Evolutionary conservation across 2,329 filamentous ascomycete genomes (phyloP), one percentile per base, ranked within the genome.

Genomic region (Macrophomina tecta): DNA sequence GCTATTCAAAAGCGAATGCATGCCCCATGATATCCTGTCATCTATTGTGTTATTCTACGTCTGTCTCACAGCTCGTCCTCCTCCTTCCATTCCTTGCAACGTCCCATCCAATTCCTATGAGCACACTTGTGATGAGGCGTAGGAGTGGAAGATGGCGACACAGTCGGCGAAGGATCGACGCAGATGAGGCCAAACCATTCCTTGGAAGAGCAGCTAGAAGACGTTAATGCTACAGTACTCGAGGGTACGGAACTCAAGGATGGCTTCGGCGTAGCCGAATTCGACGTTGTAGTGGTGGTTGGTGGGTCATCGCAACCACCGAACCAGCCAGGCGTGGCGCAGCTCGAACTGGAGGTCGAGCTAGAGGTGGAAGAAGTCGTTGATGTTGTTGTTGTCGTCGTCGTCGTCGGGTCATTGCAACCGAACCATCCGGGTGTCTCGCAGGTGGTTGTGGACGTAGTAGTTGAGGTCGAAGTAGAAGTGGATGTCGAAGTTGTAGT

Each of bases 401-500:
- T 78, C 46, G 76, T 79, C 61, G 81, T 76, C 72, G 80, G 76
- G 72, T 86, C 88, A 34, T 88, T 86, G 76, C 87, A 90, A 14
- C 88, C 88, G 72, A 90, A 90, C 85, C 88, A 90, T 2, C 88
- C 88, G 2, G 87, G 87, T 1, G 78, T 80, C 64, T 80, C n/a
- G 82, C 86, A 67, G 75, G 80, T 84, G 0, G 74, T 75, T 3
- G 73, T 76, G 1, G 74, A 73, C 3, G 74, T 73, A 0, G 74
- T 75, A 1, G 58, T 51, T n/a, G 58, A 49, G 8, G 58, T 62
- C 9, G 55, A 18, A 9, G 76, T 76, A 5, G 72, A 71, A 3
- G 79, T 81, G 4, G 56, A 14, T 6, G 53, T 62, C 2, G 63
- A 52, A 16, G 73, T 77, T 1, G 72, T 73, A 0, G 73, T 72